Evolutionary conservation across 148 eudicot species (phyloP), one percentile per base, ranked within the genome.

Genomic region (Cornus kousa): DNA sequence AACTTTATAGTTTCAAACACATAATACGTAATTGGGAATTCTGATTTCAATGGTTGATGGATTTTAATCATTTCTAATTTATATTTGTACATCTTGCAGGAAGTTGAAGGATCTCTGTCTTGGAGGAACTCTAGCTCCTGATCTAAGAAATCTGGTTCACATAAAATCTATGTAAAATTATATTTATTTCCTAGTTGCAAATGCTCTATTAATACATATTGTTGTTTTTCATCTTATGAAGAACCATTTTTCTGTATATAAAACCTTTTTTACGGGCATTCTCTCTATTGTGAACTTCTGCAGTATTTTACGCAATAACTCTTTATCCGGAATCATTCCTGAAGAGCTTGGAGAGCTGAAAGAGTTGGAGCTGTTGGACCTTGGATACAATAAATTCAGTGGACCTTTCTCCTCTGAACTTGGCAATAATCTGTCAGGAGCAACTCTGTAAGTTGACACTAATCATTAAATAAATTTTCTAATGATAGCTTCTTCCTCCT

Each of bases 241-340:
- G 14, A 20, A 65, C 60, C 67, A 37, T 68, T 23, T 68, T 17
- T 67, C 62, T 74, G 9, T 77, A 57, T 57, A 13, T 11, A 37
- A 7, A 57, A 11, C 12, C 20, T 20, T 13, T 23, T 53, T 11
- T 73, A 33, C 20, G 33, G 10, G 4, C 35, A 68, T 50, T 65
- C 57, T 75, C 33, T 75, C 19, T 67, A 2, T 23, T 46, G 67
- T 78, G 32, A 71, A 39, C 53, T 73, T 77, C 74, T 78, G 86
- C 89, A 94, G 98, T 75, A 80, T 87, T 66, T 77, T 94, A 31
- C 85, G 93, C 77, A 92, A 92, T 74, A 94, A 94, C 77, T 89
- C 97, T 69, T 91, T 94, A 62, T 83, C 84, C 11, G 98, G 98
- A 23, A 23, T 59, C 33, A 85, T 94, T 71, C 98, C 98, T 20